A percentile compares a stretch with the other conserved stretches of the same genome.
Evolutionary conservation across 768 basidiomycete species (phyloP).

Genomic region (Rhodosporidiobolus odoratus): DNA sequence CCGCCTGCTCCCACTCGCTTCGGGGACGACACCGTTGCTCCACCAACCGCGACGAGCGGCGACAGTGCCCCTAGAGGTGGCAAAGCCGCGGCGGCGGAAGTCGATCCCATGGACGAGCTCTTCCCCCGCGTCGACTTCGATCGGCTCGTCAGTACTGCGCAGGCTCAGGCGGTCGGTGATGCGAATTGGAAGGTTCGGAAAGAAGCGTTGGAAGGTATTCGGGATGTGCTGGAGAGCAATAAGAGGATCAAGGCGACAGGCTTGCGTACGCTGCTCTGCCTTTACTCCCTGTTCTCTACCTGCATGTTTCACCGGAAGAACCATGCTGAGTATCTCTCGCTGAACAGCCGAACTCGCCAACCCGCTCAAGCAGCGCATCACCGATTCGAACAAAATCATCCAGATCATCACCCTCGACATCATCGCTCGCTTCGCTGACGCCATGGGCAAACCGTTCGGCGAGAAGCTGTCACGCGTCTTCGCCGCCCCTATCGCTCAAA

Average conservation of each 20-base stretch:
- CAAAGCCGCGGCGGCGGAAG: slow-evolving; percentile 34
- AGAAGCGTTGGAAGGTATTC: slow-evolving; percentile 80
- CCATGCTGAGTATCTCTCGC: not conserved
- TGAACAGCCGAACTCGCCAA: slow-evolving; percentile 76
- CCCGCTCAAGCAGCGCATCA: slow-evolving; percentile 78
- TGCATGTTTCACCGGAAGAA: not conserved
- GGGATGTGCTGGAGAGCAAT: slow-evolving; percentile 78
- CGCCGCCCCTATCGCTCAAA: slow-evolving; percentile 68
- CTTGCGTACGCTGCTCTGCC: slow-evolving; percentile 61
- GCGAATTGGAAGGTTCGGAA: slow-evolving; percentile 97
- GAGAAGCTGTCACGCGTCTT: slow-evolving; percentile 81
- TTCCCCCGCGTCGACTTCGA: slow-evolving; percentile 95
- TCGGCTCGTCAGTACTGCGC: slow-evolving; percentile 70
- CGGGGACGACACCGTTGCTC: slow-evolving; percentile 66
- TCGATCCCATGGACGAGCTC: slow-evolving; percentile 82
- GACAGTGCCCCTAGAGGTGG: slow-evolving; percentile 43
- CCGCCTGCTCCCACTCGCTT: slow-evolving; percentile 72
- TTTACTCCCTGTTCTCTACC: not conserved
- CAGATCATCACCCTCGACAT: slow-evolving; percentile 85
- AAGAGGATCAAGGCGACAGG: slow-evolving; percentile 74
- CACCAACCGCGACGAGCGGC: slow-evolving; percentile 51
- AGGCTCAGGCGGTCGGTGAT: slow-evolving; percentile 76
- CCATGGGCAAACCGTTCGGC: slow-evolving; percentile 85
- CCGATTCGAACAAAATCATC: slow-evolving; percentile 89
- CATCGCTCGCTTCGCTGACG: slow-evolving; percentile 77